These are phyloP conservation scores for Drechmeria coniospora DNA, from an alignment of 2,329 filamentous ascomycete genomes.

Conservation along the genomic window DNA sequence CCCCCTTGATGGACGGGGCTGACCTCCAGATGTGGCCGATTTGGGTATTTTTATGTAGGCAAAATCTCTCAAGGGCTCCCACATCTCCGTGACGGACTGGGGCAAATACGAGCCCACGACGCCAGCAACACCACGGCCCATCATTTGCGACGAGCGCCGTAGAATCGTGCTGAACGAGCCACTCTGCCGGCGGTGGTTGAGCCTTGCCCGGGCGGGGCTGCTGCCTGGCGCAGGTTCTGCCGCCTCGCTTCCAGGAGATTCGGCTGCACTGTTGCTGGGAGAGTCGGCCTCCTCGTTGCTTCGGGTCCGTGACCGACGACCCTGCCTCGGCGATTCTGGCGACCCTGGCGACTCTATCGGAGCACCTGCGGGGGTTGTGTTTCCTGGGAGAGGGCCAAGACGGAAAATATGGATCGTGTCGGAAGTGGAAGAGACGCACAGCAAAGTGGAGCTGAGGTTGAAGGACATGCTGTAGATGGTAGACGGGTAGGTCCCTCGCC, in stretches of 20 bases:
- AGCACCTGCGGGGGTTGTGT: constrained; percentile 18
- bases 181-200: constrained; percentile 34
- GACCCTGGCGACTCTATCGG: constrained; percentile 25
- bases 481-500: constrained; percentile 85
- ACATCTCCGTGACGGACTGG: constrained; percentile 90
- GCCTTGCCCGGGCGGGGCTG: constrained; percentile 12
- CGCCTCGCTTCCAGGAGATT: constrained; percentile 36
- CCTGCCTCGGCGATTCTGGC: constrained; percentile 25
- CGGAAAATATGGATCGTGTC: constrained; percentile 97
- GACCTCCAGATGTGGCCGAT: constrained; percentile 12
- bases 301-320: constrained; percentile 37
- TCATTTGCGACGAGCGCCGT: constrained; percentile 85
- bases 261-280: constrained; percentile 28
- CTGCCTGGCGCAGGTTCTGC: constrained; percentile 19
- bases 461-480: constrained; percentile 99
- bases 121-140: constrained; percentile 75
- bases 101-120: constrained; percentile 87
- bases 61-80: constrained; percentile 90
- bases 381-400: constrained; percentile 36
- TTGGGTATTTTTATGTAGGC: constrained; percentile 90
- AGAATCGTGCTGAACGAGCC: constrained; percentile 83
- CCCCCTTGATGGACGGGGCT: constrained; percentile 11
- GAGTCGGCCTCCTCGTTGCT: constrained; percentile 32
- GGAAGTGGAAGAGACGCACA: constrained; percentile 90
- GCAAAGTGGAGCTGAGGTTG: constrained; percentile 80